phyloP scores from a whole-genome alignment of 2,329 filamentous ascomycete genomes.

The Dothistroma pini region DNA sequence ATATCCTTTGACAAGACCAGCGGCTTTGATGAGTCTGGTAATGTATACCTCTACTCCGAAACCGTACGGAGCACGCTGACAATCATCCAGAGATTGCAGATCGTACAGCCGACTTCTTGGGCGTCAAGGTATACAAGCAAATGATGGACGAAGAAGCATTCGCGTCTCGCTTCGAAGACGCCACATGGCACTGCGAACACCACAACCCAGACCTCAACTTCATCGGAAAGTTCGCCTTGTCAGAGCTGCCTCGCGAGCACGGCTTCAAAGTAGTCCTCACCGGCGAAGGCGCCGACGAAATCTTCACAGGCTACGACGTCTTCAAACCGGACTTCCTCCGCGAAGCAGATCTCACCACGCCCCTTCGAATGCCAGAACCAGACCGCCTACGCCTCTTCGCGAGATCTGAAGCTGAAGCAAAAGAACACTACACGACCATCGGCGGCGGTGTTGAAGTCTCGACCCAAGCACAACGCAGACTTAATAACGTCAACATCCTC shows the following conservation, averaged over 20 bases:
- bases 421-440: slow-evolving; percentile 4
- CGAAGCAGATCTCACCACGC: slow-evolving; percentile 44
- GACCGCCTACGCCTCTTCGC: slow-evolving; percentile 16
- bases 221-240: slow-evolving; percentile 52
- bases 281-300: slow-evolving; percentile 42
- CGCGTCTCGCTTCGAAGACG: slow-evolving; percentile 43
- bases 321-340: slow-evolving; percentile 48
- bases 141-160: slow-evolving; percentile 44
- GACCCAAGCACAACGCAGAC: slow-evolving; percentile 32
- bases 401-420: slow-evolving; percentile 25
- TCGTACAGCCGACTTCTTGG: slow-evolving; percentile 48
- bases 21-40: slow-evolving; percentile 49
- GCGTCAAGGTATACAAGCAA: slow-evolving; percentile 44
- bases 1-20: slow-evolving; percentile 51
- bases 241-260: slow-evolving; percentile 42
- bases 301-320: slow-evolving; percentile 52
- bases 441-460: background rate
- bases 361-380: slow-evolving; percentile 23
- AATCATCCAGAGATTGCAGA: slow-evolving; percentile 39
- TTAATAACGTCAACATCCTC: slow-evolving; percentile 41
- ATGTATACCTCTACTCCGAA: background rate
- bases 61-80: background rate
- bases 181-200: slow-evolving; percentile 45
- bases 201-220: slow-evolving; percentile 51
- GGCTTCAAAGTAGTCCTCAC: slow-evolving; percentile 53